A percentile compares a stretch with the other conserved stretches of the same genome.
These are phyloP conservation scores for Penicillium pancosmium DNA, from an alignment of 495 filamentous ascomycete genomes.

Conservation along the genomic window DNA sequence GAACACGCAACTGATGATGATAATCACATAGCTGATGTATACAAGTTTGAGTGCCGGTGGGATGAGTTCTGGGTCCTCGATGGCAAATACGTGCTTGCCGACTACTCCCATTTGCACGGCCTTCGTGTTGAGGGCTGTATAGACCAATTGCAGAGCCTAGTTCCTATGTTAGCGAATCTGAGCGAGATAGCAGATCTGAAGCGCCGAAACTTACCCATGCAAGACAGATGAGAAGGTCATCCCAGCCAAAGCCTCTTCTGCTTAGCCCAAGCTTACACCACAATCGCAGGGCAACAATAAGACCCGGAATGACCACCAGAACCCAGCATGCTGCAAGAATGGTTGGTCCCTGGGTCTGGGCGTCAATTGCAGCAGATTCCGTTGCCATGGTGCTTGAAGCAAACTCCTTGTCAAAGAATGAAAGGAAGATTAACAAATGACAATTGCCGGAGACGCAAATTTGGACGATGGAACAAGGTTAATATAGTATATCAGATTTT, in stretches of 20 bases:
- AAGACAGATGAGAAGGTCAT: conserved; percentile 10
- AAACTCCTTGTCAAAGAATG: not conserved
- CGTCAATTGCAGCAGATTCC: conserved; percentile 7
- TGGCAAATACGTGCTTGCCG: conserved; percentile 8
- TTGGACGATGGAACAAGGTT: not conserved
- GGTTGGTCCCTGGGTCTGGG: conserved; percentile 16
- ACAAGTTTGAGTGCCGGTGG: conserved; percentile 18
- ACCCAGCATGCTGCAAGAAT: conserved; percentile 16
- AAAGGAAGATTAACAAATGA: not conserved
- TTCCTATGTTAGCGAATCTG: not conserved
- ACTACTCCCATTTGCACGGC: conserved; percentile 14
- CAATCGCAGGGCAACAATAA: conserved; percentile 12
- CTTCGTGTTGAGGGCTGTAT: conserved; percentile 12
- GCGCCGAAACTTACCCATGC: conserved; percentile 10
- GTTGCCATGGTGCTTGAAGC: conserved; percentile 10
- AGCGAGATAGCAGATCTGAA: not conserved
- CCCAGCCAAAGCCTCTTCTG: conserved; percentile 9
- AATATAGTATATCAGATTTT: not conserved
- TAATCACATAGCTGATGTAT: conserved; percentile 18
- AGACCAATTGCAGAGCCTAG: conserved; percentile 10
- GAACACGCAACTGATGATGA: conserved; percentile 22
- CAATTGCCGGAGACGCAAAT: not conserved
- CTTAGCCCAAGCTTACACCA: conserved; percentile 13
- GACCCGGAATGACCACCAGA: conserved; percentile 8
- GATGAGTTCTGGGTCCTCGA: conserved; percentile 7